These are phyloP conservation scores for Schwanniomyces polymorphus DNA, from an alignment of 805 yeast species.

Conservation along the genomic window DNA sequence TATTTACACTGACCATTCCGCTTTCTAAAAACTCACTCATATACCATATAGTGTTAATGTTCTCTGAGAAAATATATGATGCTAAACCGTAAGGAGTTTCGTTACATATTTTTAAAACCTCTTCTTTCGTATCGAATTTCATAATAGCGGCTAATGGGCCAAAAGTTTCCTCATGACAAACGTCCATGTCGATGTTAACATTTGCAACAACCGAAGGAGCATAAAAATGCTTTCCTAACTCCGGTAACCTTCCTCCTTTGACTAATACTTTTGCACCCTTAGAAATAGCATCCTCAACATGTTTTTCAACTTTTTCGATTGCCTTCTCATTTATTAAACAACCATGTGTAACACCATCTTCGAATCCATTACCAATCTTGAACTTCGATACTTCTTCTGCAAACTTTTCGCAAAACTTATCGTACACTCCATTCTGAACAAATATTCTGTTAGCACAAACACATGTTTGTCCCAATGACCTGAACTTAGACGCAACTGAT, in stretches of 20 bases:
- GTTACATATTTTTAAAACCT: constrained; percentile 55
- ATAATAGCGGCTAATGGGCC: constrained; percentile 64
- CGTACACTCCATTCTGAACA: constrained; percentile 65
- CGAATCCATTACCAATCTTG: constrained; percentile 58
- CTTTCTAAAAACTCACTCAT: constrained; percentile 57
- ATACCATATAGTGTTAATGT: constrained; percentile 48
- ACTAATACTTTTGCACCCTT: constrained; percentile 55
- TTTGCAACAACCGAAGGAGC: constrained; percentile 55
- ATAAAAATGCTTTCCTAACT: constrained; percentile 52
- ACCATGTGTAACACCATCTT: constrained; percentile 52
- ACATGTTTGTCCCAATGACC: constrained; percentile 82
- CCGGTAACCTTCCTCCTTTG: constrained; percentile 52
- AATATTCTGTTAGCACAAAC: constrained; percentile 75
- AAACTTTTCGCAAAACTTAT: constrained; percentile 53
- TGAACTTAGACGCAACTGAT: constrained; percentile 64
- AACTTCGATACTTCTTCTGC: constrained; percentile 47
- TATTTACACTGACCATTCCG: constrained; percentile 68
- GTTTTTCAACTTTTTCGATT: constrained; percentile 54
- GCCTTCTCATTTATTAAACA: constrained; percentile 54
- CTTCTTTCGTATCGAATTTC: constrained; percentile 52
- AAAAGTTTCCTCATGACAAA: constrained; percentile 59
- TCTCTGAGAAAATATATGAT: constrained; percentile 56
- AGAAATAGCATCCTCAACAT: constrained; percentile 51
- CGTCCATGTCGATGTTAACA: constrained; percentile 51
- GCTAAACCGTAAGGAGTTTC: constrained; percentile 59